These are phyloP conservation scores for Trypanosoma melophagium DNA, from an alignment of 208 protist genomes.

Conservation along the genomic window DNA sequence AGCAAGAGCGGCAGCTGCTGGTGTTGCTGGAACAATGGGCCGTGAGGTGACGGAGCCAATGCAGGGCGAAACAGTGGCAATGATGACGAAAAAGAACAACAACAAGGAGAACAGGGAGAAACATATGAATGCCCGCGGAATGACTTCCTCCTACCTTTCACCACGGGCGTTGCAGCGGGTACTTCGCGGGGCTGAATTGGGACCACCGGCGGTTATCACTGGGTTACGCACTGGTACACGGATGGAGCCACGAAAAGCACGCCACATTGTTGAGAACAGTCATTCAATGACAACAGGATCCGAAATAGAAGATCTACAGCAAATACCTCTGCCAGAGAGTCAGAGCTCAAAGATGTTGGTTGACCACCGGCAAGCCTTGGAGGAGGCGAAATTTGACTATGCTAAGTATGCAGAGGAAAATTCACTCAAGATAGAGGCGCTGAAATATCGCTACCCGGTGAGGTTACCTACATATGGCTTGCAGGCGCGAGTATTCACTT, in stretches of 20 bases:
- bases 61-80: no score
- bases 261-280: conserved; percentile 33
- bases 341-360: conserved; percentile 65
- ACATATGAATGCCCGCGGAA: not conserved
- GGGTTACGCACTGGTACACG: conserved; percentile 60
- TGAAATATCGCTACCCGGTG: conserved; percentile 67
- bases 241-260: conserved; percentile 68
- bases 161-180: conserved; percentile 16
- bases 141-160: no score
- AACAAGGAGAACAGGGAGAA: not conserved
- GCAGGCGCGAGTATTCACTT: conserved; percentile 52
- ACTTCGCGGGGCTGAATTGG: conserved; percentile 34
- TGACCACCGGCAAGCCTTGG: conserved; percentile 40
- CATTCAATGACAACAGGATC: not conserved
- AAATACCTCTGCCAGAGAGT: conserved; percentile 19
- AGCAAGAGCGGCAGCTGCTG: no score
- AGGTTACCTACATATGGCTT: conserved; percentile 41
- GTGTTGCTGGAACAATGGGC: no score
- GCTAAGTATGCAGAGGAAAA: conserved; percentile 52
- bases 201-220: conserved; percentile 33
- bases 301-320: no score
- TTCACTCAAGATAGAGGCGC: conserved; percentile 61
- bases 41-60: no score
- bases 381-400: conserved; percentile 47
- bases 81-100: not conserved